Evolutionary conservation across 306 rosid genomes (phyloP).

Genomic region (Cajanus cajan): DNA sequence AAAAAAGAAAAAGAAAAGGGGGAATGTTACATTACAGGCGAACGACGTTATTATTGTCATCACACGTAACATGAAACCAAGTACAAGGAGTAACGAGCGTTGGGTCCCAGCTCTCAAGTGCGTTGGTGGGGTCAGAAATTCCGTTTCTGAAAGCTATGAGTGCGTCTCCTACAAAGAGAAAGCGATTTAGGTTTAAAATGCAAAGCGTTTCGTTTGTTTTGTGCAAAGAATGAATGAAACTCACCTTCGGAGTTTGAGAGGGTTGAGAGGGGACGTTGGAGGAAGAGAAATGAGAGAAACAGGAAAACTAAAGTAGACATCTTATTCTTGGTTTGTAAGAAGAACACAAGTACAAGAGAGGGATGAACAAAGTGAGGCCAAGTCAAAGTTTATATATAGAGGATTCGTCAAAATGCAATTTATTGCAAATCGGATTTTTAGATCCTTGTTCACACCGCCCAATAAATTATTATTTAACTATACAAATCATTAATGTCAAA

Average conservation of each 20-base stretch:
- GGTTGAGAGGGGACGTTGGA: conserved; percentile 18
- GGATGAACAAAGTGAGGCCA: too few species aligned
- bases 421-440: too few species aligned
- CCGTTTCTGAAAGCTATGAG: conserved; percentile 65
- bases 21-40: too few species aligned
- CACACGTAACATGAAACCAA: conserved; percentile 57
- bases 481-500: too few species aligned
- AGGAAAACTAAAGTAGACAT: conserved; percentile 25
- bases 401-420: too few species aligned
- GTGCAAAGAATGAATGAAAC: neutral
- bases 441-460: too few species aligned
- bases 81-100: conserved; percentile 91
- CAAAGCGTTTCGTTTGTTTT: neutral
- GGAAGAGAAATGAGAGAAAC: neutral
- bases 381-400: too few species aligned
- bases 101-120: conserved; percentile 94
- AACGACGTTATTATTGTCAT: conserved; percentile 55
- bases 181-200: too few species aligned
- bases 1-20: too few species aligned
- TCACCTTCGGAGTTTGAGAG: conserved; percentile 30
- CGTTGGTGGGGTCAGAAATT: conserved; percentile 62
- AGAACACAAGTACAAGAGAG: too few species aligned
- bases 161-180: conserved; percentile 61
- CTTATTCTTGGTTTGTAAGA: too few species aligned
- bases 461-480: too few species aligned